Conservation (phyloP, 257 asterid species). For the Solanum peruvianum region DNA sequence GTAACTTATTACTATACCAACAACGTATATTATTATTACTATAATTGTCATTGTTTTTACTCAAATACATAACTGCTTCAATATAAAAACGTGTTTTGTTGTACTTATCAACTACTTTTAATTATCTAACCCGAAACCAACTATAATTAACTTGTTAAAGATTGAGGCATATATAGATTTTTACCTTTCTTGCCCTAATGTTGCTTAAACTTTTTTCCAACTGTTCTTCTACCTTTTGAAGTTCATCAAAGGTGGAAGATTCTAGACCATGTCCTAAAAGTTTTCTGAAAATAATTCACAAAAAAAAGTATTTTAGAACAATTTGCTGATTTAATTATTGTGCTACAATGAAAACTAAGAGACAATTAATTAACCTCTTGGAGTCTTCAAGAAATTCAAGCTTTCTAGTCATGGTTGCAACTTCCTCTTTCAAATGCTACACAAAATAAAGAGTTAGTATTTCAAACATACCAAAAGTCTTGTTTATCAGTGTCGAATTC, state of each 20-base stretch:
- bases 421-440: slow-evolving; percentile 32
- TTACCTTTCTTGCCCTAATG: slow-evolving; percentile 45
- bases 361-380: slow-evolving; percentile 21
- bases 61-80: not conserved
- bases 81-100: not conserved
- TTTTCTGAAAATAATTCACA: slow-evolving; percentile 18
- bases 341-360: not conserved
- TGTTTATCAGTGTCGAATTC: not conserved
- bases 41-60: not conserved
- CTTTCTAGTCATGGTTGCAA: slow-evolving; percentile 13
- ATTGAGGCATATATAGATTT: not conserved
- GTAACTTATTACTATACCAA: not conserved
- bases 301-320: not conserved
- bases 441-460: not conserved
- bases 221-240: slow-evolving; percentile 30
- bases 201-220: slow-evolving; percentile 34
- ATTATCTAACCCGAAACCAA: not conserved
- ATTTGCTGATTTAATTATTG: not conserved
- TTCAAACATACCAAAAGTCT: not conserved
- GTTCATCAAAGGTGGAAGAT: slow-evolving; percentile 27
- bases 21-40: not conserved
- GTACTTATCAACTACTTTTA: not conserved
- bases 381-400: slow-evolving; percentile 35
- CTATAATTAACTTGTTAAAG: not conserved
- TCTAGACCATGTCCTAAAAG: slow-evolving; percentile 34